These are phyloP conservation scores for Curvularia hawaiiensis DNA, from an alignment of 2,329 filamentous ascomycete genomes.

Conservation along the genomic window DNA sequence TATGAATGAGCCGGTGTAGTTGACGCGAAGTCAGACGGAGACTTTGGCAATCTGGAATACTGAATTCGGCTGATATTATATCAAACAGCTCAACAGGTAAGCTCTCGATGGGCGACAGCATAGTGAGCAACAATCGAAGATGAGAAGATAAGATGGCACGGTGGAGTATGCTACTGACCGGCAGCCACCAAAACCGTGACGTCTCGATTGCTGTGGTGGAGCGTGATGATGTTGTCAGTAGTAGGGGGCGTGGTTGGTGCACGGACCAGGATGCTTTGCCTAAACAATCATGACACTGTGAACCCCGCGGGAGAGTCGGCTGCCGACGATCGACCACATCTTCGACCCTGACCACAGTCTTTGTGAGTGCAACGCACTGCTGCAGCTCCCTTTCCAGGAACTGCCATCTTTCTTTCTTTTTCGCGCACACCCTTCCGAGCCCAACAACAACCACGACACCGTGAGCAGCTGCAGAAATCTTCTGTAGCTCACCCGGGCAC, in stretches of 20 bases:
- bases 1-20: constrained; percentile 29
- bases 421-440: background rate
- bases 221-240: background rate
- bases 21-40: constrained; percentile 34
- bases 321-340: constrained; percentile 2
- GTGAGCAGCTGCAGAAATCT: constrained; percentile 1
- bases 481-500: constrained; percentile 8
- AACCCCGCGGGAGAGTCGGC: constrained; percentile 15
- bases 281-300: constrained; percentile 12
- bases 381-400: constrained; percentile 1
- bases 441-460: background rate
- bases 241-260: background rate
- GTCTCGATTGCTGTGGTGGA: background rate
- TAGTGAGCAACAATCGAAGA: constrained; percentile 6
- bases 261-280: constrained; percentile 2
- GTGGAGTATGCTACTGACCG: background rate
- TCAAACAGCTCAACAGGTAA: constrained; percentile 41
- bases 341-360: constrained; percentile 13
- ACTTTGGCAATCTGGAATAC: constrained; percentile 21
- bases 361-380: constrained; percentile 5
- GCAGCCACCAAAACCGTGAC: background rate
- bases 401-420: constrained; percentile 2
- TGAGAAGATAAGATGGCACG: background rate
- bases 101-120: constrained; percentile 31
- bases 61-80: constrained; percentile 25